These are phyloP conservation scores for Tephrocybe rancida DNA, from an alignment of 768 basidiomycete species.

Conservation along the genomic window DNA sequence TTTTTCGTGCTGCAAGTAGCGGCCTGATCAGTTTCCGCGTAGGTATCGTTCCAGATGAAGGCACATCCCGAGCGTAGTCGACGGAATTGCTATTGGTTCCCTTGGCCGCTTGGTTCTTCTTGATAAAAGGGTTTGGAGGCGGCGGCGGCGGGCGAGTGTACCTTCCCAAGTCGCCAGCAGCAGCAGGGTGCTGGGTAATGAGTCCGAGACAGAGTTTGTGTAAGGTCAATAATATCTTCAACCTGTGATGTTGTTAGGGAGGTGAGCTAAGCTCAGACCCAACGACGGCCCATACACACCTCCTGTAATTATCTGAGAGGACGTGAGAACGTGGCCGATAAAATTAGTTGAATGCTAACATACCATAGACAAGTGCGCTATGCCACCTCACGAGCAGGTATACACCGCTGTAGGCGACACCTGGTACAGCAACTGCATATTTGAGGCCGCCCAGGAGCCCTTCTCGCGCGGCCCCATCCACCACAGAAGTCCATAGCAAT, in stretches of 20 bases:
- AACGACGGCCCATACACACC: conserved; percentile 22
- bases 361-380: conserved; percentile 37
- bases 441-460: neutral
- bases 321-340: neutral
- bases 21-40: conserved; percentile 29
- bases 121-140: conserved; percentile 35
- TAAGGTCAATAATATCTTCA: conserved; percentile 37
- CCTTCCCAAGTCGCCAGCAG: conserved; percentile 23
- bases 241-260: conserved; percentile 17
- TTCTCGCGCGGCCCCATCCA: conserved; percentile 10
- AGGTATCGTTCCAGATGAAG: conserved; percentile 19
- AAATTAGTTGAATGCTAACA: conserved; percentile 18
- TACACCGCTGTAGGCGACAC: conserved; percentile 27
- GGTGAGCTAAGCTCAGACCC: neutral
- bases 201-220: conserved; percentile 39
- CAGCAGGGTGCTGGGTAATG: conserved; percentile 27
- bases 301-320: conserved; percentile 33
- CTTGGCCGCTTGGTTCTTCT: conserved; percentile 12
- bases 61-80: neutral
- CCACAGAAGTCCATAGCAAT: conserved; percentile 9
- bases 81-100: conserved; percentile 7
- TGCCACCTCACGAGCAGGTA: conserved; percentile 48
- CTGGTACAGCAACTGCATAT: conserved; percentile 13
- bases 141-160: neutral
- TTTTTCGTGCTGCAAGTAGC: conserved; percentile 32